Evolutionary conservation across 2,329 filamentous ascomycete species (phyloP).

Genomic region (Aaosphaeria pasadenensis): DNA sequence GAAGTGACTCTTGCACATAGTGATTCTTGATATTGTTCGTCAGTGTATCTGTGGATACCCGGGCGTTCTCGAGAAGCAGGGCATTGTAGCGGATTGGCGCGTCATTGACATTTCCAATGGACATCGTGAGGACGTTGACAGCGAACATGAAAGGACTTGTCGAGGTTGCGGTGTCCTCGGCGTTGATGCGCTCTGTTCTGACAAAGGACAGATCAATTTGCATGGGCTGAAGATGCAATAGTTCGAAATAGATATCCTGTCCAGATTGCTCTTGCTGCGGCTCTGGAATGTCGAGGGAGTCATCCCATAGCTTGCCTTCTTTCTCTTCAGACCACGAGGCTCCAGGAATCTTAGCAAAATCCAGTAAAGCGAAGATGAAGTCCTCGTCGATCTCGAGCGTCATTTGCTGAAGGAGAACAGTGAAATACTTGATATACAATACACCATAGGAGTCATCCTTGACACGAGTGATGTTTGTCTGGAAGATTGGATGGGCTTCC

Average conservation of each 20-base stretch:
- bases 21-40: slow-evolving; percentile 86
- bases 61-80: slow-evolving; percentile 89
- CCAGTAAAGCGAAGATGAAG: slow-evolving; percentile 92
- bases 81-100: slow-evolving; percentile 92
- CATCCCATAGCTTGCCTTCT: slow-evolving; percentile 84
- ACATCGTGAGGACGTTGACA: slow-evolving; percentile 98
- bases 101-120: slow-evolving; percentile 98
- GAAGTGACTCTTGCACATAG: slow-evolving; percentile 93
- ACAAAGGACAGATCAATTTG: slow-evolving; percentile 97
- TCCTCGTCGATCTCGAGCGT: slow-evolving; percentile 97
- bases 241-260: slow-evolving; percentile 96
- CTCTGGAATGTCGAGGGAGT: slow-evolving; percentile 86
- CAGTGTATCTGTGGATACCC: slow-evolving; percentile 81
- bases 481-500: slow-evolving; percentile 91
- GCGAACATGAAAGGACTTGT: slow-evolving; percentile 99
- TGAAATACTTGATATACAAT: slow-evolving; percentile 97
- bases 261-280: slow-evolving; percentile 79
- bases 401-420: slow-evolving; percentile 92
- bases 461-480: slow-evolving; percentile 85
- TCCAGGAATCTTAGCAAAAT: slow-evolving; percentile 90
- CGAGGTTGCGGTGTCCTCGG: slow-evolving; percentile 82
- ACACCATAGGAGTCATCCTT: slow-evolving; percentile 99
- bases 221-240: slow-evolving; percentile 96
- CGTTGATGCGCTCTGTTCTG: slow-evolving; percentile 92
- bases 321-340: slow-evolving; percentile 82